phyloP scores from a whole-genome alignment of 768 basidiomycete genomes.

The Naganishia vishniacii region DNA sequence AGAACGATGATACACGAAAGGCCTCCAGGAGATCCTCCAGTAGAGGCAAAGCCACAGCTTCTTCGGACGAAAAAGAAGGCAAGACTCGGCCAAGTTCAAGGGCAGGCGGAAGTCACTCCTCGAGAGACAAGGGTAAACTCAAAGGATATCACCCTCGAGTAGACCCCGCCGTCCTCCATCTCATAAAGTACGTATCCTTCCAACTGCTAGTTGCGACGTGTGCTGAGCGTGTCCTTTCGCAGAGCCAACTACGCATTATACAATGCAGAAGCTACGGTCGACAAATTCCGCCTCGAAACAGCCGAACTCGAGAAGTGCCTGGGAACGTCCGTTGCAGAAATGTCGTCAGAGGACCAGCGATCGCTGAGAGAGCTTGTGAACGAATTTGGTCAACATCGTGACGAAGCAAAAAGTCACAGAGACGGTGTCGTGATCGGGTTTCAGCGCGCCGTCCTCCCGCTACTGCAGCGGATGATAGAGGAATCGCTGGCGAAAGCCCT shows the following conservation, averaged over 20 bases:
- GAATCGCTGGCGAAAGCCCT: background rate
- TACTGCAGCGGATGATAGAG: background rate
- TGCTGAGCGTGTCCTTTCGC: background rate
- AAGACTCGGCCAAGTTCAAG: background rate
- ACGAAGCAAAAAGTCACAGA: background rate
- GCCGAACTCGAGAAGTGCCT: slow-evolving; percentile 4
- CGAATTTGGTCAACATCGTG: slow-evolving; percentile 16
- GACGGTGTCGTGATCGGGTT: slow-evolving; percentile 2
- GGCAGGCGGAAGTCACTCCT: slow-evolving; percentile 10
- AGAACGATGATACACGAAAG: background rate
- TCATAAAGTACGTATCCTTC: background rate
- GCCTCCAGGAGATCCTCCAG: background rate
- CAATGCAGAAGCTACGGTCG: slow-evolving; percentile 19
- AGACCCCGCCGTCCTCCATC: slow-evolving; percentile 17
- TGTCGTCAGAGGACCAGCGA: background rate
- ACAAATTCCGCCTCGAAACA: background rate
- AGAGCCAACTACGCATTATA: slow-evolving; percentile 13
- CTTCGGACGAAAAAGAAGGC: background rate
- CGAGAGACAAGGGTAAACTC: slow-evolving; percentile 10
- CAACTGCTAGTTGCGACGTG: too few species aligned
- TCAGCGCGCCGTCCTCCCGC: background rate
- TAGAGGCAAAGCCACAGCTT: background rate
- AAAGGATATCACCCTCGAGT: background rate
- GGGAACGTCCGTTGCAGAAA: background rate
- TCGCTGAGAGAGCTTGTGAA: background rate